Evolutionary conservation across 2,329 filamentous ascomycete genomes (phyloP).

Genomic region (Beauveria asiatica): DNA sequence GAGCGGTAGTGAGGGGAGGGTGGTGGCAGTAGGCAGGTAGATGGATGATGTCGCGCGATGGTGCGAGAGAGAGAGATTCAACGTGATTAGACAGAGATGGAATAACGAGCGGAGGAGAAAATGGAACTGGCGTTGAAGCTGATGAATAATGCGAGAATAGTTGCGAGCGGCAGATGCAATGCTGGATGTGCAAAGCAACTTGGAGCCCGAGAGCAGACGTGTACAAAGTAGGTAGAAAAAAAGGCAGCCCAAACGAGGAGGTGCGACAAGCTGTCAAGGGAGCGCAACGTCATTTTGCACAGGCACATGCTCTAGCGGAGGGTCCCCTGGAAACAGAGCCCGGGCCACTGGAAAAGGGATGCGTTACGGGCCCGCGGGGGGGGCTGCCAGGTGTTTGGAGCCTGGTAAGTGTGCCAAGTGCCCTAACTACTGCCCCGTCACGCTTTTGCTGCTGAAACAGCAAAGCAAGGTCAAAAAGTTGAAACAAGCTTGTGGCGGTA

Average conservation of each 20-base stretch:
- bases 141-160: background rate
- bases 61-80: background rate
- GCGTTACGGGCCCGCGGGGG: no score
- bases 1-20: background rate
- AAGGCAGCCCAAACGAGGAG: constrained; percentile 1
- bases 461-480: background rate
- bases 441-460: background rate
- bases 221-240: background rate
- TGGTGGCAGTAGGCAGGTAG: background rate
- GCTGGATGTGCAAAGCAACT: background rate
- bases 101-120: background rate
- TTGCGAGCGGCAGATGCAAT: background rate
- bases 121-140: background rate
- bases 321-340: background rate
- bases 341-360: background rate
- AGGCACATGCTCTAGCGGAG: background rate
- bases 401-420: no score
- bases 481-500: background rate
- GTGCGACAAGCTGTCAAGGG: background rate
- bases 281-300: constrained; percentile 3
- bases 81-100: background rate
- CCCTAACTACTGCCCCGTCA: no score
- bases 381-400: no score
- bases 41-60: background rate
- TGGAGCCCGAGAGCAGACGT: background rate